Base-by-base conservation (phyloP, 2,329 filamentous ascomycete genomes). In the Ceratocystis eucalypticola region DNA sequence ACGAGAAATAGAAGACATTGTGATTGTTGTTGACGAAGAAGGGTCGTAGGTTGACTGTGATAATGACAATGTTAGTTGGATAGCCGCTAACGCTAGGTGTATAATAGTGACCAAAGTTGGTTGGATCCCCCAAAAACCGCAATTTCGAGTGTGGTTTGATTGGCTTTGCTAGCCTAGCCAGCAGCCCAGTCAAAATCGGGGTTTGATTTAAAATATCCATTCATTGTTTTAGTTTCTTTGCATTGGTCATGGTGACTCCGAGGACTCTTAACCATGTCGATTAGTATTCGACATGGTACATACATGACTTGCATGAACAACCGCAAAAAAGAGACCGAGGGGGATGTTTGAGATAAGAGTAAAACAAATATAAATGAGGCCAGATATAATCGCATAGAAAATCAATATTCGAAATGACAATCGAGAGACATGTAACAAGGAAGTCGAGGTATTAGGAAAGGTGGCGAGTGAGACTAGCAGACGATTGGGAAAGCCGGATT, bases 1-100 rank as follows among this genome's bases (percentile, higher is more conserved):
- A 77, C 88, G 88, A 75, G 88, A 89, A 72, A 91, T 82, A 69
- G 86, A 88, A 79, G 88, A 88, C 88, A 91, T 92, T 72, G 74
- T 80, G 74, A 73, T 44, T 68, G 69, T 68, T 50, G 46, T n/a
- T 8, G 17, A 8, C 25, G 46, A 61, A 20, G 61, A 46, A 25
- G 22, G 25, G 22, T 61, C 37, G 37, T 12, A 12, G 10, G 37
- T 41, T 41, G 37, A 41, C 37, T 41, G 37, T 41, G 37, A 41
- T 41, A 4, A 10, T 41, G 37, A 12, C 3, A 22, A n/a, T 61
- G 64, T 68, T 61, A 62, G 37, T 41, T 41, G 8, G 37, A 41
- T 41, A 41, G 37, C 10, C 37, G 37, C 37, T 12, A 41, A 41
- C 37, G 37, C 37, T 12, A 12, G 37, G 37, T 41, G 37, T 41